Percentiles rank a stretch among this genome's conserved stretches.
These are phyloP conservation scores for Neurospora sp. DNA, from an alignment of 495 filamentous ascomycete genomes.

Conservation along the genomic window DNA sequence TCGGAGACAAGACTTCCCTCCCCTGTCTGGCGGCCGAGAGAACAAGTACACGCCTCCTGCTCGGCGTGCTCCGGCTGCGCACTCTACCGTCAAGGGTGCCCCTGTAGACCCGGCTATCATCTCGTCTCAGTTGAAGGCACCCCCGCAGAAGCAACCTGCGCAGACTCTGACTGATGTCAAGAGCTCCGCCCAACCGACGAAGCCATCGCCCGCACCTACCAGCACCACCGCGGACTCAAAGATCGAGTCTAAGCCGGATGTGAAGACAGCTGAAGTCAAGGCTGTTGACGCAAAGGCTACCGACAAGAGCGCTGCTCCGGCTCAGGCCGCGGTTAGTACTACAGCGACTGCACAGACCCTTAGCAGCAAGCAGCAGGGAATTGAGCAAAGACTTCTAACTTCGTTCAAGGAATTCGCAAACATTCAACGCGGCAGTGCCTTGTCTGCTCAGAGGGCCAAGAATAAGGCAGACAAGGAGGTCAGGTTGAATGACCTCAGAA, in stretches of 20 bases:
- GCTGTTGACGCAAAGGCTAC: conserved; percentile 21
- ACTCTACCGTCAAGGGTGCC: conserved; percentile 59
- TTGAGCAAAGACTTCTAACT: conserved; percentile 66
- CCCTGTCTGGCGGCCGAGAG: conserved; percentile 40
- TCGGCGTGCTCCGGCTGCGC: conserved; percentile 62
- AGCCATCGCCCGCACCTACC: conserved; percentile 1
- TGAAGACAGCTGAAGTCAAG: conserved; percentile 16
- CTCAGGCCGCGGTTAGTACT: conserved; percentile 41
- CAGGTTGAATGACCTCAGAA: conserved; percentile 88
- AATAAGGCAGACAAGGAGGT: conserved; percentile 75
- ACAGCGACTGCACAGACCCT: conserved; percentile 40
- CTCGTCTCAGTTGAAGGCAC: conserved; percentile 53
- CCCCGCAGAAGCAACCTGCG: conserved; percentile 32
- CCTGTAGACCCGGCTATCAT: conserved; percentile 78
- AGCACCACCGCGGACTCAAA: conserved; percentile 14
- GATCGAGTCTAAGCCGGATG: conserved; percentile 4
- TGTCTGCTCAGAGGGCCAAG: conserved; percentile 64
- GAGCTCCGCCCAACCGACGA: neutral
- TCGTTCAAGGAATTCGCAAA: conserved; percentile 73
- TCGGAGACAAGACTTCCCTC: conserved; percentile 62
- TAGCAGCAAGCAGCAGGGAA: conserved; percentile 13
- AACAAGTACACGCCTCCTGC: conserved; percentile 89
- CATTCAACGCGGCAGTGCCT: conserved; percentile 42
- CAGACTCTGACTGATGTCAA: conserved; percentile 37
- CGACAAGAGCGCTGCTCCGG: conserved; percentile 19